Conservation (phyloP, 2,329 filamentous ascomycete species). For the Ophiocordyceps camponoti-floridani region DNA sequence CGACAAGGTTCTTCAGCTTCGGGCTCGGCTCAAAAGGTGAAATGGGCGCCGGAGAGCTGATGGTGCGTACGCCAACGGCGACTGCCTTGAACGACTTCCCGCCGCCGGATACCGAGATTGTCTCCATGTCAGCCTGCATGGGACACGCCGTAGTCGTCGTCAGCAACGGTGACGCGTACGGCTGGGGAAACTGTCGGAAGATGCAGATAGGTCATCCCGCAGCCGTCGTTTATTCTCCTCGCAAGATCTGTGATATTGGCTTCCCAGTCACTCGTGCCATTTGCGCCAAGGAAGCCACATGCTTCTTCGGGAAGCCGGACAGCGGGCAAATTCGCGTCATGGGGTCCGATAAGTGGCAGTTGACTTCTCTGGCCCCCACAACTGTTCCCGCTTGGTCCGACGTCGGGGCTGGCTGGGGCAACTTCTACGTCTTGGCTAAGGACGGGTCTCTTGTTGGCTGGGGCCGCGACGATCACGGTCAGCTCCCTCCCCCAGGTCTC, state of each 20-base stretch:
- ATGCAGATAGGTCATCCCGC: conserved; percentile 55
- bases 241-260: conserved; percentile 34
- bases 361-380: conserved; percentile 38
- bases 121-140: conserved; percentile 55
- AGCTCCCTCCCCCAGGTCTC: conserved; percentile 48
- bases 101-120: conserved; percentile 35
- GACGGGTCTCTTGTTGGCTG: conserved; percentile 49
- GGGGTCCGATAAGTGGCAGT: conserved; percentile 57
- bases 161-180: conserved; percentile 59
- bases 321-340: conserved; percentile 47
- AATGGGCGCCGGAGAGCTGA: conserved; percentile 41
- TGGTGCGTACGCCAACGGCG: conserved; percentile 28
- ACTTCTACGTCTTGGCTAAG: conserved; percentile 49
- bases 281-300: conserved; percentile 77
- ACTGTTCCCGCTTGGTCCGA: conserved; percentile 41
- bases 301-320: conserved; percentile 38
- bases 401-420: conserved; percentile 67
- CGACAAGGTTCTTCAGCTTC: conserved; percentile 38
- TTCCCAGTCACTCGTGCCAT: conserved; percentile 52
- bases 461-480: conserved; percentile 75
- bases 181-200: conserved; percentile 78
- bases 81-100: conserved; percentile 44
- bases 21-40: conserved; percentile 56
- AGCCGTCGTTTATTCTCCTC: conserved; percentile 37
- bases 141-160: conserved; percentile 61